These are phyloP conservation scores for Hypocreales sp. DNA, from an alignment of 2,329 filamentous ascomycete species.

Conservation along the genomic window DNA sequence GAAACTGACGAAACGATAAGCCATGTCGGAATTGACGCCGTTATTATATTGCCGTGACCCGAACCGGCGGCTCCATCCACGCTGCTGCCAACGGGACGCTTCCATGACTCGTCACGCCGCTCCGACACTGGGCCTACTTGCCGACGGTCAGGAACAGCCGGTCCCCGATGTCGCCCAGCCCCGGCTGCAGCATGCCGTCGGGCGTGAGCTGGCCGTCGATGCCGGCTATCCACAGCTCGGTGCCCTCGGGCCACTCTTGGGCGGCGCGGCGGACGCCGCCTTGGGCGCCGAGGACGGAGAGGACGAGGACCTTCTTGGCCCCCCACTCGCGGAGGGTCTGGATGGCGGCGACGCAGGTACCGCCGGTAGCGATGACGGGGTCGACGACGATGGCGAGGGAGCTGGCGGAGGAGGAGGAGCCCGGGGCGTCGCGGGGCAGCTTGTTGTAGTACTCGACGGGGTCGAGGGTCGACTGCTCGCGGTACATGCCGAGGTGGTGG, in stretches of 20 bases:
- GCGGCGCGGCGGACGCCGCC: slow-evolving; percentile 60
- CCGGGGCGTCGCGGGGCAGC: slow-evolving; percentile 62
- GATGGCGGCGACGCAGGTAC: slow-evolving; percentile 79
- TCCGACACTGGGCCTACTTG: no score
- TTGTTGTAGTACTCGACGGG: slow-evolving; percentile 98
- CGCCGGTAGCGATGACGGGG: slow-evolving; percentile 86
- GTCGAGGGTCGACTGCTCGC: slow-evolving; percentile 71
- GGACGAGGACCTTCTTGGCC: slow-evolving; percentile 62
- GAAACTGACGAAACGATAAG: no score
- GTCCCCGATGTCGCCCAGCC: slow-evolving; percentile 82
- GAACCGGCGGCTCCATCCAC: no score
- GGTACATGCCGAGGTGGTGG: slow-evolving; percentile 90
- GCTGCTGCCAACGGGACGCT: no score
- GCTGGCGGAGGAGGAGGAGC: slow-evolving; percentile 19
- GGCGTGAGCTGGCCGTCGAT: slow-evolving; percentile 60
- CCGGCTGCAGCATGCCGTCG: slow-evolving; percentile 82
- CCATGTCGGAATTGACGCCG: no score
- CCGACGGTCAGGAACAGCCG: slow-evolving; percentile 62
- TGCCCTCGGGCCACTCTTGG: slow-evolving; percentile 59
- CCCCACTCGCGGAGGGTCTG: slow-evolving; percentile 86
- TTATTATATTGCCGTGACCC: no score
- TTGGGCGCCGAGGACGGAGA: slow-evolving; percentile 58
- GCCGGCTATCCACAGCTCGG: slow-evolving; percentile 70
- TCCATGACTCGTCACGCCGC: no score
- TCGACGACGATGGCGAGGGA: slow-evolving; percentile 72